These are phyloP conservation scores for Phalaenopsis equestris DNA, from an alignment of 106 monocot species.

Conservation along the genomic window DNA sequence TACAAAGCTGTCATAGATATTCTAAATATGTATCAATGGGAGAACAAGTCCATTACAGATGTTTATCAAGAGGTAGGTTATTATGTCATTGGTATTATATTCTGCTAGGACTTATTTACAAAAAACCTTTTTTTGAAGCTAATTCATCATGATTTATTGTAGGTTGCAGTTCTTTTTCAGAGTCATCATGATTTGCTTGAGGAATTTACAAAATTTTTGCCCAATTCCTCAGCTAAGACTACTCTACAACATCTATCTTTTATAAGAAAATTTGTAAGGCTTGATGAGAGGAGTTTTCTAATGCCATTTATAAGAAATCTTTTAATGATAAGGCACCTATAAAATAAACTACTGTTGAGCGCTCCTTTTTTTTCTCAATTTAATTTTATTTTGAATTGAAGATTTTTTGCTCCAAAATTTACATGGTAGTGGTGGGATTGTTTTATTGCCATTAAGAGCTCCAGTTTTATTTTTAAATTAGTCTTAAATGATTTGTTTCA, in stretches of 20 bases:
- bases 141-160: background rate
- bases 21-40: conserved; percentile 89
- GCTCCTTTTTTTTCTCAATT: background rate
- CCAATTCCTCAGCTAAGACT: conserved; percentile 39
- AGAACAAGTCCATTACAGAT: conserved; percentile 75
- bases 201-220: conserved; percentile 40
- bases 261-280: conserved; percentile 38
- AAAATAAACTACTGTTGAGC: background rate
- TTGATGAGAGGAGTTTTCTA: conserved; percentile 49
- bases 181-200: conserved; percentile 45
- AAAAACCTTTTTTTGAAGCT: background rate
- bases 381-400: background rate
- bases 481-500: too few relatives aligned
- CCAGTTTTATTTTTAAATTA: too few relatives aligned
- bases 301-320: conserved; percentile 25
- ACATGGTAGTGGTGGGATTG: too few relatives aligned
- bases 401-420: too few relatives aligned
- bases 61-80: conserved; percentile 70
- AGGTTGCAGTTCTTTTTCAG: conserved; percentile 37
- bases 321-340: conserved; percentile 37
- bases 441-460: too few relatives aligned
- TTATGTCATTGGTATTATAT: background rate
- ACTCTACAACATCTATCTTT: conserved; percentile 30
- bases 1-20: conserved; percentile 94
- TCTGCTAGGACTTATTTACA: too few relatives aligned